Percentiles rank a stretch among this genome's conserved stretches.
Conservation (phyloP, 805 yeast species). For the Saturnispora silvae region DNA sequence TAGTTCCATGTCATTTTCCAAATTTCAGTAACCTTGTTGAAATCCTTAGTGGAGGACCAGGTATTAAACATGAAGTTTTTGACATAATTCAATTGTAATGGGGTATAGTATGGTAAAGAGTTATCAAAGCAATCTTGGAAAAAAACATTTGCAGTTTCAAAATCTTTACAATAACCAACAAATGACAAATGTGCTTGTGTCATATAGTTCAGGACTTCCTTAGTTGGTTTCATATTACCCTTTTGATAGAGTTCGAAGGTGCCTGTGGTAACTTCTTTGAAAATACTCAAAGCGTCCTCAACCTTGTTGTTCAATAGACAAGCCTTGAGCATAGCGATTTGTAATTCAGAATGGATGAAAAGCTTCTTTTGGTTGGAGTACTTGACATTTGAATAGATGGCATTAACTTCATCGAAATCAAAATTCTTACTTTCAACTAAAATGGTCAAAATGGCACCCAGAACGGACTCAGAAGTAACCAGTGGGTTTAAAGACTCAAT, state of each 20-base stretch:
- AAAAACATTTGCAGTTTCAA: slow-evolving; percentile 59
- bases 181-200: slow-evolving; percentile 69
- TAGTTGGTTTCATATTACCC: slow-evolving; percentile 17
- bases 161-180: slow-evolving; percentile 65
- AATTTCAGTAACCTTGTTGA: slow-evolving; percentile 44
- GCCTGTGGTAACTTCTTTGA: slow-evolving; percentile 46
- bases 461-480: slow-evolving; percentile 52
- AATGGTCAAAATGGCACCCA: slow-evolving; percentile 61
- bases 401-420: slow-evolving; percentile 46
- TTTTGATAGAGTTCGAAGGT: slow-evolving; percentile 26
- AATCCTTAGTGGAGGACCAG: slow-evolving; percentile 42
- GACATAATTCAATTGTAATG: slow-evolving; percentile 62
- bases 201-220: slow-evolving; percentile 37
- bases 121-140: slow-evolving; percentile 59
- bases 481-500: slow-evolving; percentile 28
- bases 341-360: slow-evolving; percentile 35
- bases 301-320: slow-evolving; percentile 54
- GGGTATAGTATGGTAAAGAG: slow-evolving; percentile 62
- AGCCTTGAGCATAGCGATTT: slow-evolving; percentile 64
- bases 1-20: slow-evolving; percentile 53
- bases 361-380: slow-evolving; percentile 18
- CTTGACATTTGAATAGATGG: slow-evolving; percentile 35
- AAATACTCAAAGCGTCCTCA: slow-evolving; percentile 50
- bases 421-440: slow-evolving; percentile 49
- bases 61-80: slow-evolving; percentile 54